Percentiles rank a stretch among this genome's conserved stretches.
phyloP scores from a whole-genome alignment of 495 filamentous ascomycete genomes.

The Astrocystis sublimbata region DNA sequence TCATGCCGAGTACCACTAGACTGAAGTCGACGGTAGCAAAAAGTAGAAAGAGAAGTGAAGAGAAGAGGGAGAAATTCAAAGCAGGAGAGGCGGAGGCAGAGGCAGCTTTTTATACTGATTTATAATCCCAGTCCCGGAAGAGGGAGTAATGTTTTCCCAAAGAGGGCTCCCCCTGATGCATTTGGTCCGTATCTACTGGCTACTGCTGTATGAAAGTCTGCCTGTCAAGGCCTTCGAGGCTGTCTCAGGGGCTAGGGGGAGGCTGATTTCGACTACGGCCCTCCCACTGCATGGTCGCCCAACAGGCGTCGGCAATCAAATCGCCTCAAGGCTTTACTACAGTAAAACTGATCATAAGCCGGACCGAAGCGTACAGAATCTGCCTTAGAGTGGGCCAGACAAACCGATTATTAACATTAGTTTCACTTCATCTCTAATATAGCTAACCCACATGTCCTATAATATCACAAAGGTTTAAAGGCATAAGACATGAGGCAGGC shows the following conservation, averaged over 20 bases:
- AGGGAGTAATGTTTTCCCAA: neutral
- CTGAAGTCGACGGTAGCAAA: too few relatives aligned
- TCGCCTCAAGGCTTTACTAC: neutral
- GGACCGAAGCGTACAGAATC: neutral
- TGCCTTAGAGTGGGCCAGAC: neutral
- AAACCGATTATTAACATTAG: neutral
- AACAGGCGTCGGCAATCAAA: neutral
- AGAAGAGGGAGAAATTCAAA: too few relatives aligned
- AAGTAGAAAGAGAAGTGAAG: too few relatives aligned
- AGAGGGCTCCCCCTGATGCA: neutral
- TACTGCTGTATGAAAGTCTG: neutral
- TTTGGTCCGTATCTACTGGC: too few relatives aligned
- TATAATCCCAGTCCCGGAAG: neutral
- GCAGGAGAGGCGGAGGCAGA: too few relatives aligned
- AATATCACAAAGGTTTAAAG: neutral
- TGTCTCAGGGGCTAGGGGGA: neutral
- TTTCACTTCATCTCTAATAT: neutral
- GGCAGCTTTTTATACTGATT: too few relatives aligned
- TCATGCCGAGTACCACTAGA: too few relatives aligned
- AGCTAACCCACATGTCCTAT: neutral
- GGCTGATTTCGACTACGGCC: neutral
- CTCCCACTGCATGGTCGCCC: neutral
- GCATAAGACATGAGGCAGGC: neutral
- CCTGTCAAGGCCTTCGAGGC: neutral
- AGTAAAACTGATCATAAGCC: neutral